Evolutionary conservation across 805 yeast species (phyloP).

Genomic region (Diddensiella santjacobensis): DNA sequence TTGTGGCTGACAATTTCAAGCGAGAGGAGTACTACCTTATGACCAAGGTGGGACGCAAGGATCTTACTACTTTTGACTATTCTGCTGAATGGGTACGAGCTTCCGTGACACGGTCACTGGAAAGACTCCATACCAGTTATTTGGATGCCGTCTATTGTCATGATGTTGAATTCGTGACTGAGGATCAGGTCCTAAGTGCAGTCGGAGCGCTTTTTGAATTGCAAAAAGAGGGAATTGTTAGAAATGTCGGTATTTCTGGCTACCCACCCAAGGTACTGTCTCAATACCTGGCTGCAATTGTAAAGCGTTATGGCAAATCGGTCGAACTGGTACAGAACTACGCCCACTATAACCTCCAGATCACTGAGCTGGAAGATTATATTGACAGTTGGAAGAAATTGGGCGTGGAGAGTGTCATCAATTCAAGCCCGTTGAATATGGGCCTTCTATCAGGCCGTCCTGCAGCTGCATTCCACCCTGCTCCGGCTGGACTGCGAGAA

Average conservation of each 20-base stretch:
- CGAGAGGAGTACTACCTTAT: constrained; percentile 66
- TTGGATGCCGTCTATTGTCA: constrained; percentile 83
- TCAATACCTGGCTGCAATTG: constrained; percentile 22
- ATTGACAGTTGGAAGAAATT: constrained; percentile 39
- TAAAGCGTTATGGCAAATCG: constrained; percentile 45
- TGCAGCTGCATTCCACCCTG: constrained; percentile 80
- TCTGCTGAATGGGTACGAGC: constrained; percentile 53
- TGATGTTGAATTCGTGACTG: constrained; percentile 77
- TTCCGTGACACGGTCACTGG: constrained; percentile 64
- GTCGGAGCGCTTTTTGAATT: constrained; percentile 54
- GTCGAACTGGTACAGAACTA: constrained; percentile 76
- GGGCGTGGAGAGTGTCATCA: constrained; percentile 54
- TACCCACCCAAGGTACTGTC: constrained; percentile 72
- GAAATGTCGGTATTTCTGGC: constrained; percentile 76
- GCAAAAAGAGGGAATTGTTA: constrained; percentile 59
- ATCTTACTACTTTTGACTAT: constrained; percentile 70
- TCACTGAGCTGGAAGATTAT: constrained; percentile 52
- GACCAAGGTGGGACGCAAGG: constrained; percentile 82
- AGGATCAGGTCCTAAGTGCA: constrained; percentile 55
- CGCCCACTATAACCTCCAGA: constrained; percentile 79
- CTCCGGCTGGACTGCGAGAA: constrained; percentile 50
- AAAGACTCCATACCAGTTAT: constrained; percentile 62
- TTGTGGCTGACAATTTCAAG: constrained; percentile 36
- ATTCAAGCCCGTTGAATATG: constrained; percentile 87
- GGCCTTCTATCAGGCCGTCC: constrained; percentile 65